Conservation (phyloP, 306 rosid species). For the Begonia loranthoides region DNA sequence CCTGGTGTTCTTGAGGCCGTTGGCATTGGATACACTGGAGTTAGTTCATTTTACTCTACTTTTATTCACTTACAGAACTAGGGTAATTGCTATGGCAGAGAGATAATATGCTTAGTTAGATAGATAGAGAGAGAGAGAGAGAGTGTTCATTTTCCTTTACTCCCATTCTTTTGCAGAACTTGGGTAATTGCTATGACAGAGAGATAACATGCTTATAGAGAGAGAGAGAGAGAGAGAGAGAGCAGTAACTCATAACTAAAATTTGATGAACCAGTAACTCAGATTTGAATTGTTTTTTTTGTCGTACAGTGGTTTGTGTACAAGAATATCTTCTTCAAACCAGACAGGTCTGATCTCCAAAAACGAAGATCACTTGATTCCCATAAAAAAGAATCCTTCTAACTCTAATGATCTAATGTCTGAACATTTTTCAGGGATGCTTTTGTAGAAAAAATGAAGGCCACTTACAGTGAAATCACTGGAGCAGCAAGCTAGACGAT, state of each 20-base stretch:
- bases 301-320: constrained; percentile 66
- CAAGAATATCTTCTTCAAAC: constrained; percentile 61
- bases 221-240: too few species aligned
- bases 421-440: constrained; percentile 42
- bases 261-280: too few species aligned
- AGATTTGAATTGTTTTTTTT: constrained; percentile 3
- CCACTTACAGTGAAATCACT: constrained; percentile 35
- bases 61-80: constrained; percentile 1
- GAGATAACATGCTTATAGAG: too few species aligned
- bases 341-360: constrained; percentile 32
- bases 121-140: too few species aligned
- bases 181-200: too few species aligned
- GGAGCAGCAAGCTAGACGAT: constrained; percentile 47
- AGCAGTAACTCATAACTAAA: background rate
- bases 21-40: constrained; percentile 91
- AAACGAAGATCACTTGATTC: too few species aligned
- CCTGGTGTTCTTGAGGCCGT: constrained; percentile 80
- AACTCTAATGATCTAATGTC: too few species aligned
- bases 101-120: too few species aligned
- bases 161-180: too few species aligned
- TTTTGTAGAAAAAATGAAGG: constrained; percentile 44
- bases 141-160: too few species aligned
- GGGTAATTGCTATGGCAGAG: too few species aligned
- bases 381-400: too few species aligned
- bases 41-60: constrained; percentile 18